Conservation (phyloP, 2,329 filamentous ascomycete genomes). For the Knoxdaviesia capensis region DNA sequence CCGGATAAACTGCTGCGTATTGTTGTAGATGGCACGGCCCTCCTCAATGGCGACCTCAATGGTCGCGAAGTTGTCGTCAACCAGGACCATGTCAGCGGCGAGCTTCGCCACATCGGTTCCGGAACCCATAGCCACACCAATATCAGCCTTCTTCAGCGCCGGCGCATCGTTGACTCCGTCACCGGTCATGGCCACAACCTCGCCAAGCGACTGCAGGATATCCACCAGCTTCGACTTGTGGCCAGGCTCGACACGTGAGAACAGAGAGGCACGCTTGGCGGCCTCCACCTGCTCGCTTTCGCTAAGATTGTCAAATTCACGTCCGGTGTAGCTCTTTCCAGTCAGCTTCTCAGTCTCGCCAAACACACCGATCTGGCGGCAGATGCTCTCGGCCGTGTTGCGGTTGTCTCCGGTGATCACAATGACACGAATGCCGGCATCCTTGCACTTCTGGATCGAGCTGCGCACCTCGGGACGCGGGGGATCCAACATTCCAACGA, state of each 20-base stretch:
- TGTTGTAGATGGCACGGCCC: constrained; percentile 96
- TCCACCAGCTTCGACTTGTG: constrained; percentile 98
- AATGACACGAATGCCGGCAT: constrained; percentile 87
- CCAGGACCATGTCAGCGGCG: constrained; percentile 94
- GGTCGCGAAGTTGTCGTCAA: constrained; percentile 97
- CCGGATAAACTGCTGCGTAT: constrained; percentile 98
- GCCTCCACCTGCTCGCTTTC: constrained; percentile 64
- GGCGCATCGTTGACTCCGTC: constrained; percentile 98
- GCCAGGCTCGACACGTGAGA: constrained; percentile 84
- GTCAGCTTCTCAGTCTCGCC: constrained; percentile 58
- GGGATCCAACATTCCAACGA: constrained; percentile 92
- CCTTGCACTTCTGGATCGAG: constrained; percentile 75
- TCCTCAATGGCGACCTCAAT: constrained; percentile 94
- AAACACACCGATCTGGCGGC: constrained; percentile 91
- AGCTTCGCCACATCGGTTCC: constrained; percentile 94
- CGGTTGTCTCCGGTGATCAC: constrained; percentile 98
- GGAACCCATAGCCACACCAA: constrained; percentile 96
- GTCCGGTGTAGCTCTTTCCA: constrained; percentile 88
- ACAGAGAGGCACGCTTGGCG: constrained; percentile 70
- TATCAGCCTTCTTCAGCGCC: constrained; percentile 94
- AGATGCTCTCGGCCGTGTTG: constrained; percentile 94
- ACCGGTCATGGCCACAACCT: constrained; percentile 98
- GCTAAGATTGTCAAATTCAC: constrained; percentile 77
- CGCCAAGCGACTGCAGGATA: constrained; percentile 74
- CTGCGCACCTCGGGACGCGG: constrained; percentile 76